Conservation (phyloP, 805 yeast genomes). For the Candida corydali region DNA sequence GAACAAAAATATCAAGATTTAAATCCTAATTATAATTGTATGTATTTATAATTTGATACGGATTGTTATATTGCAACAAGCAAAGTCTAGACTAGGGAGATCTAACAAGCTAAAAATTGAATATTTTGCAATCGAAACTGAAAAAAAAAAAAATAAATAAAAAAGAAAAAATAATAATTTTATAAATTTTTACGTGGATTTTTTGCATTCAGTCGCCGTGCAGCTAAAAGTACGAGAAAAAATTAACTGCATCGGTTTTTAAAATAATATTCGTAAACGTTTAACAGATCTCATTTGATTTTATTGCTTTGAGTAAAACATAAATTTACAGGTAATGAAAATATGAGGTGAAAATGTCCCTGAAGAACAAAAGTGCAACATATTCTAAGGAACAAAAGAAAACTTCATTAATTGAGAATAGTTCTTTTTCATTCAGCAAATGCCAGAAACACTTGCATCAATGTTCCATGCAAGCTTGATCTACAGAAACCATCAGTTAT, state of each 20-base stretch:
- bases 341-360: neutral
- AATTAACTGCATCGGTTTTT: no score
- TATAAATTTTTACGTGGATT: neutral
- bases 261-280: no score
- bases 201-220: neutral
- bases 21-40: neutral
- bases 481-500: neutral
- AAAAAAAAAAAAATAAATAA: neutral
- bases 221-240: neutral
- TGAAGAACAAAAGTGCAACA: no score
- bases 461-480: neutral
- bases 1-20: neutral
- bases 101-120: neutral
- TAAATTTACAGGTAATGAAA: no score
- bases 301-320: neutral
- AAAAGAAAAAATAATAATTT: neutral
- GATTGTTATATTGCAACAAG: neutral
- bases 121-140: constrained; percentile 1
- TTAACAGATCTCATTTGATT: no score
- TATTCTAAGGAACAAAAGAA: no score
- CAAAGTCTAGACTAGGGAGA: neutral
- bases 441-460: no score
- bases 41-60: neutral
- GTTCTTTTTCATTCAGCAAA: no score
- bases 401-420: no score